phyloP scores from a whole-genome alignment of 2,329 filamentous ascomycete genomes.

The Phyllosticta citrichinensis region DNA sequence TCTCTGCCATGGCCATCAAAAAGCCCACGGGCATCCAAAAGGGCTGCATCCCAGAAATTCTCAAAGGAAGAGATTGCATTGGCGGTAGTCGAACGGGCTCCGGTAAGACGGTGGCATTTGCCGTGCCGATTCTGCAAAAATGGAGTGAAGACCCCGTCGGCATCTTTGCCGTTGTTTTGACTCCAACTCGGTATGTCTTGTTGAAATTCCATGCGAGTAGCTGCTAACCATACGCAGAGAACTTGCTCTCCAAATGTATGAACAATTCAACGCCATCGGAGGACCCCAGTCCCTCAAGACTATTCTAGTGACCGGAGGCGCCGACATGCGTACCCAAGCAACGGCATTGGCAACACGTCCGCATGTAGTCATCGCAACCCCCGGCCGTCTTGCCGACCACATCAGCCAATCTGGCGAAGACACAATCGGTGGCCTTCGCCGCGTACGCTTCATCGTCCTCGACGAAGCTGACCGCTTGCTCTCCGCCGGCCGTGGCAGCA shows the following conservation, averaged over 20 bases:
- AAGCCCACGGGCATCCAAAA: conserved; percentile 88
- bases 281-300: conserved; percentile 79
- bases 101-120: conserved; percentile 94
- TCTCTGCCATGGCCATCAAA: conserved; percentile 69
- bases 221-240: conserved; percentile 45
- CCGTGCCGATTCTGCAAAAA: conserved; percentile 84
- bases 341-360: conserved; percentile 72
- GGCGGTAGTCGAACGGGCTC: conserved; percentile 91
- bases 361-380: conserved; percentile 89
- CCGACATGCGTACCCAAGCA: conserved; percentile 86
- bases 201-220: not conserved
- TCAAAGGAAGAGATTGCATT: conserved; percentile 87
- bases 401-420: conserved; percentile 86
- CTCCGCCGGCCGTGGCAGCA: conserved; percentile 64
- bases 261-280: conserved; percentile 90
- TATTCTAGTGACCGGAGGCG: conserved; percentile 80
- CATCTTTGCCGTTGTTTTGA: conserved; percentile 82
- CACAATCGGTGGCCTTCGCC: conserved; percentile 69
- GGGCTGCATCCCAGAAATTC: conserved; percentile 82
- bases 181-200: conserved; percentile 60
- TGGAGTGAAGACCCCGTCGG: conserved; percentile 89
- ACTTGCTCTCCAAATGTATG: conserved; percentile 88
- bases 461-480: conserved; percentile 93
- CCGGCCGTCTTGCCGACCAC: conserved; percentile 86
- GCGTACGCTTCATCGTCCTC: conserved; percentile 77